Percentiles rank a stretch among this genome's conserved stretches.
phyloP scores from a whole-genome alignment of 2,329 filamentous ascomycete species.

The Diplodia mutila region DNA sequence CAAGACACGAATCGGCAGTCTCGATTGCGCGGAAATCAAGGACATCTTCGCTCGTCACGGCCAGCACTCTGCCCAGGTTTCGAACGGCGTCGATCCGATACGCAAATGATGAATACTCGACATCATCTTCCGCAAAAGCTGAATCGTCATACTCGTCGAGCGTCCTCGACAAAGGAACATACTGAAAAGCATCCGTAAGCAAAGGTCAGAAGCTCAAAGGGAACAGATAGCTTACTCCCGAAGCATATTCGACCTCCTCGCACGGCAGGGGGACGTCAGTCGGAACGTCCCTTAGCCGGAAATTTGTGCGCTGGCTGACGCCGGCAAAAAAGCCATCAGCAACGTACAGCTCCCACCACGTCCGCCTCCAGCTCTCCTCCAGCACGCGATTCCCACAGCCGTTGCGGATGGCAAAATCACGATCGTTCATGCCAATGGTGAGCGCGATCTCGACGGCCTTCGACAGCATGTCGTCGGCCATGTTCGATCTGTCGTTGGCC shows the following conservation, averaged over 20 bases:
- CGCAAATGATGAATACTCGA: constrained; percentile 79
- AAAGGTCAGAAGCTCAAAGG: neutral
- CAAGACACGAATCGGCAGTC: constrained; percentile 62
- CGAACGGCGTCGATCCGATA: constrained; percentile 82
- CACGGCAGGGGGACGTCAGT: constrained; percentile 77
- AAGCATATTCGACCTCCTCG: constrained; percentile 73
- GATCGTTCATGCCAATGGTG: constrained; percentile 74
- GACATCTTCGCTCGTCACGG: constrained; percentile 45
- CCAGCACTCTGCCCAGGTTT: constrained; percentile 76
- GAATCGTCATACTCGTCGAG: constrained; percentile 77
- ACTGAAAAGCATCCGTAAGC: constrained; percentile 29
- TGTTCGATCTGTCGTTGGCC: constrained; percentile 71
- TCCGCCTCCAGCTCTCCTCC: constrained; percentile 83
- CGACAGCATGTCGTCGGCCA: constrained; percentile 68
- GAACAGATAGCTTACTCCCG: constrained; percentile 36
- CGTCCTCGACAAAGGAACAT: constrained; percentile 48
- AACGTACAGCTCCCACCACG: constrained; percentile 88
- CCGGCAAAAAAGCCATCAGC: constrained; percentile 84
- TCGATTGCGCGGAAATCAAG: constrained; percentile 54
- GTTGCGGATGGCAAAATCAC: constrained; percentile 66
- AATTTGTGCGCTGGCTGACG: constrained; percentile 72
- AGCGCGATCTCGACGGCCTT: constrained; percentile 73
- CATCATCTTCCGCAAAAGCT: constrained; percentile 72
- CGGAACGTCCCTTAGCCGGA: constrained; percentile 68
- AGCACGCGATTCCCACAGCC: constrained; percentile 68